A percentile compares a stretch with the other conserved stretches of the same genome.
Conservation (phyloP, 176 grass and related monocot genomes). For the bread wheat (Triticum aestivum) region IWGSC_CS_RefSeq_v2.1 NC_057801.1:270786444-270786943, state of each 20-base stretch:
- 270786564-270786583: neutral
- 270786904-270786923: neutral
- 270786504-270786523: neutral
- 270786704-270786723: neutral
- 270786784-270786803: neutral
- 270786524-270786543: neutral
- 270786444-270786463: neutral
- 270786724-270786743: neutral
- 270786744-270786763: neutral
- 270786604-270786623: slow-evolving; percentile 18
- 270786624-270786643: neutral
- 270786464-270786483: neutral
- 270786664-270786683: neutral
- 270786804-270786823: neutral
- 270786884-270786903: no score
- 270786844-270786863: neutral
- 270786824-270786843: neutral
- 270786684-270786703: neutral
- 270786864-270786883: no score
- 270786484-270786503: neutral
- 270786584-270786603: slow-evolving; percentile 36
- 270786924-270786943: slow-evolving; percentile 1
- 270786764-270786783: slow-evolving; percentile 5
- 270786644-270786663: slow-evolving; percentile 6
- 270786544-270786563: neutral